phyloP scores from a whole-genome alignment of 176 grass and related monocot genomes.

The Cenchrus americanus region DNA sequence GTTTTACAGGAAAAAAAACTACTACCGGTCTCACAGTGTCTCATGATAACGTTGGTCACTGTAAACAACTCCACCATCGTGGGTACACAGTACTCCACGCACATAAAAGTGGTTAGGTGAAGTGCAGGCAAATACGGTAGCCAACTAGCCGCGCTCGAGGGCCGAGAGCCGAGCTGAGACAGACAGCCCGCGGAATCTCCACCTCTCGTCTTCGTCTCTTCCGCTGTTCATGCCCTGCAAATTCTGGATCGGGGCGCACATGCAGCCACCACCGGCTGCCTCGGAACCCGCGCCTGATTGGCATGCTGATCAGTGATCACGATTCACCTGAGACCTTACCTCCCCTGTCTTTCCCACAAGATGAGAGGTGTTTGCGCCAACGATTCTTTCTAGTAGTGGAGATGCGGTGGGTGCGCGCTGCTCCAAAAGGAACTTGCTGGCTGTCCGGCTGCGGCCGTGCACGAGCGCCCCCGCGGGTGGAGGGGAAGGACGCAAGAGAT shows the following conservation, averaged over 20 bases:
- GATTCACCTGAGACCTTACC: background rate
- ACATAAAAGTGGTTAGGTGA: background rate
- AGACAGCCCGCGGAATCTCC: background rate
- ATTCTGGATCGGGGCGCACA: background rate
- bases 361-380: too few relatives aligned
- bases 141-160: background rate
- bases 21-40: background rate
- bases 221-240: background rate
- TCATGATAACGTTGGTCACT: background rate
- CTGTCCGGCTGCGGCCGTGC: too few relatives aligned
- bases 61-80: constrained; percentile 18
- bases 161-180: background rate
- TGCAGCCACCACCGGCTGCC: background rate
- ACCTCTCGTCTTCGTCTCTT: background rate
- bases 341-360: background rate
- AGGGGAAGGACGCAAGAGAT: too few relatives aligned
- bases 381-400: too few relatives aligned
- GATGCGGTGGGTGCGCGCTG: too few relatives aligned
- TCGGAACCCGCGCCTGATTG: background rate
- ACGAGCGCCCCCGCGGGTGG: too few relatives aligned
- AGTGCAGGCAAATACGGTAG: background rate
- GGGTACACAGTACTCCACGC: background rate
- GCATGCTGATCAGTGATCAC: background rate
- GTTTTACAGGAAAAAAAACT: background rate
- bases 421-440: too few relatives aligned